phyloP scores from a whole-genome alignment of 805 yeast genomes.

The Lipomyces kockii region DNA sequence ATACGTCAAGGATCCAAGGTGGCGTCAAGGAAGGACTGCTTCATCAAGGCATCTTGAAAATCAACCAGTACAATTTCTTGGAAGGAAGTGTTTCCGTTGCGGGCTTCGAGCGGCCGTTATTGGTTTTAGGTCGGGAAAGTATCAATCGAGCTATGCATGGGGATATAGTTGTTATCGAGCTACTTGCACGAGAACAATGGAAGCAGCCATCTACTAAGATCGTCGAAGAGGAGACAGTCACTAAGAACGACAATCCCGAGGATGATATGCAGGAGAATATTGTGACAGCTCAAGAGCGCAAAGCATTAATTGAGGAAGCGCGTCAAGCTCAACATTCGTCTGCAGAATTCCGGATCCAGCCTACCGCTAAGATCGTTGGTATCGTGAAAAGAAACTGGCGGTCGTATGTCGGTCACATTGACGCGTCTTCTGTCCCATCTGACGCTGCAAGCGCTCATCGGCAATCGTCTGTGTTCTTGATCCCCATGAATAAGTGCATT shows the following conservation, averaged over 20 bases:
- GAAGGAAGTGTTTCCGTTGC: slow-evolving; percentile 72
- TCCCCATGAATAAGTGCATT: slow-evolving; percentile 84
- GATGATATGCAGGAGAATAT: slow-evolving; percentile 54
- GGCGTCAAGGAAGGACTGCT: slow-evolving; percentile 87
- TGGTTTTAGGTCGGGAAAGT: slow-evolving; percentile 80
- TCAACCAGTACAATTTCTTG: slow-evolving; percentile 83
- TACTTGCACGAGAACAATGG: slow-evolving; percentile 87
- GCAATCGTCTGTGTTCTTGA: slow-evolving; percentile 64
- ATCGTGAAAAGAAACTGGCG: slow-evolving; percentile 92
- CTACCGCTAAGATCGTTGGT: slow-evolving; percentile 94
- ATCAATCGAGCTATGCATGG: slow-evolving; percentile 91
- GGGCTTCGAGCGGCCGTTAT: slow-evolving; percentile 77
- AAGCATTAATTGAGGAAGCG: slow-evolving; percentile 77
- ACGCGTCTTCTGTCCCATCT: slow-evolving; percentile 66
- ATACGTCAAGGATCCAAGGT: slow-evolving; percentile 83
- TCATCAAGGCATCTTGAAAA: slow-evolving; percentile 80
- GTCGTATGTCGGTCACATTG: slow-evolving; percentile 90
- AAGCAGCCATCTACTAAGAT: slow-evolving; percentile 79
- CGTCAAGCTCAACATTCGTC: slow-evolving; percentile 55
- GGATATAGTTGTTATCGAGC: slow-evolving; percentile 87
- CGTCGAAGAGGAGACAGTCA: slow-evolving; percentile 72
- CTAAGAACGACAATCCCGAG: slow-evolving; percentile 55
- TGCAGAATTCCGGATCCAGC: slow-evolving; percentile 62
- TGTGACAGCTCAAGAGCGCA: slow-evolving; percentile 71
- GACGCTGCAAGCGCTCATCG: slow-evolving; percentile 56